Evolutionary conservation across 2,329 filamentous ascomycete species (phyloP).

Genomic region (Arthrobotrys iridis): DNA sequence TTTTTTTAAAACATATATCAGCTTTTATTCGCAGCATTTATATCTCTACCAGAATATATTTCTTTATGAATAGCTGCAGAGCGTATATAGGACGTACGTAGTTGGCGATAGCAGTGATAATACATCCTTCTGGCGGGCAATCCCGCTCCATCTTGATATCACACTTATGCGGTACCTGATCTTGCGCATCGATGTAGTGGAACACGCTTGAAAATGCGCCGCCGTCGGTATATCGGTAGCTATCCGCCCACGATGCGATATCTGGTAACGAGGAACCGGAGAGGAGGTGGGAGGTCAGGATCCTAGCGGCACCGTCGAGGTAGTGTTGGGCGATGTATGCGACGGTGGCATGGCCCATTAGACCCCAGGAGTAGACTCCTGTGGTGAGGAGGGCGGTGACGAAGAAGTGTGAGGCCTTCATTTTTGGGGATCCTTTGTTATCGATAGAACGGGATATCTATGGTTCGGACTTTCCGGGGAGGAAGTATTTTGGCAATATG

Average conservation of each 20-base stretch:
- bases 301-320: slow-evolving; percentile 54
- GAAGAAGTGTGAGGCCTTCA: slow-evolving; percentile 50
- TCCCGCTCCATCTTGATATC: slow-evolving; percentile 70
- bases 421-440: slow-evolving; percentile 12
- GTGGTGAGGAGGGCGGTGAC: slow-evolving; percentile 35
- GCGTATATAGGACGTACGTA: slow-evolving; percentile 61
- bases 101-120: slow-evolving; percentile 70
- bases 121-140: slow-evolving; percentile 71
- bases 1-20: too few species aligned
- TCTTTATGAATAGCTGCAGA: slow-evolving; percentile 57
- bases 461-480: not conserved
- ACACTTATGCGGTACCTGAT: slow-evolving; percentile 68
- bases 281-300: slow-evolving; percentile 67
- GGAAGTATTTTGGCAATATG: not conserved
- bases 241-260: slow-evolving; percentile 72
- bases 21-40: too few species aligned
- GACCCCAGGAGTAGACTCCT: slow-evolving; percentile 52
- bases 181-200: slow-evolving; percentile 76
- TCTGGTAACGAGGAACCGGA: slow-evolving; percentile 67
- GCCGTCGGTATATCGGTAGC: slow-evolving; percentile 71
- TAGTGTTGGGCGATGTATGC: slow-evolving; percentile 56
- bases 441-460: slow-evolving; percentile 5
- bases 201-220: slow-evolving; percentile 71
- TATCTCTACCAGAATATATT: too few species aligned
- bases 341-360: slow-evolving; percentile 54